A percentile compares a stretch with the other conserved stretches of the same genome.
phyloP scores from a whole-genome alignment of 2,329 filamentous ascomycete genomes.

The Penicillium sp. region DNA sequence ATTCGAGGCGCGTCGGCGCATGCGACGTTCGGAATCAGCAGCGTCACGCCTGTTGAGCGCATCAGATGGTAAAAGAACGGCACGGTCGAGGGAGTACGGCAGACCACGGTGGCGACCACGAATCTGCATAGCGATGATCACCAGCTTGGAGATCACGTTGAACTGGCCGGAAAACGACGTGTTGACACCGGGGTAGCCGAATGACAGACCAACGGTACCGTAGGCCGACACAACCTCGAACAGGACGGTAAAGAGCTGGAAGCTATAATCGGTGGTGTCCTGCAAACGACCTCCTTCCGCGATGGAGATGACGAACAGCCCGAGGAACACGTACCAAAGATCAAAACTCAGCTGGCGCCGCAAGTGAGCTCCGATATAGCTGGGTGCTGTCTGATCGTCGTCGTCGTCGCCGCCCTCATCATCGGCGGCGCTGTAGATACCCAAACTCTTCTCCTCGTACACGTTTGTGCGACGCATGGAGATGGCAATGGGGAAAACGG shows the following conservation, averaged over 20 bases:
- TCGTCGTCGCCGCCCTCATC: constrained; percentile 50
- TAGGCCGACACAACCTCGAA: constrained; percentile 90
- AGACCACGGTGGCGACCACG: constrained; percentile 62
- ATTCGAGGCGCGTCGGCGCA: constrained; percentile 38
- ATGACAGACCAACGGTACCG: constrained; percentile 85
- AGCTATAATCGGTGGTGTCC: constrained; percentile 53
- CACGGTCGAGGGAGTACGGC: constrained; percentile 64
- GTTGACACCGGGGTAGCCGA: constrained; percentile 73
- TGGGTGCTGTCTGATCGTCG: constrained; percentile 58
- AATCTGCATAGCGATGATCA: constrained; percentile 64
- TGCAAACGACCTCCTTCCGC: constrained; percentile 72
- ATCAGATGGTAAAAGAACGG: constrained; percentile 64
- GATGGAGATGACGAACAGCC: constrained; percentile 88
- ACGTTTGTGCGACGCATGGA: constrained; percentile 91
- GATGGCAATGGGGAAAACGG: constrained; percentile 93
- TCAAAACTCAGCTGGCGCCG: constrained; percentile 93
- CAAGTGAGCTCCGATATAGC: constrained; percentile 86
- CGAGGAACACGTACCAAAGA: constrained; percentile 92
- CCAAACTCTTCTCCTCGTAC: constrained; percentile 73
- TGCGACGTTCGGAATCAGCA: constrained; percentile 47
- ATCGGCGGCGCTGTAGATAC: constrained; percentile 61
- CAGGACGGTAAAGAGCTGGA: constrained; percentile 64
- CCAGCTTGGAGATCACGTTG: constrained; percentile 61
- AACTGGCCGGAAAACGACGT: constrained; percentile 82
- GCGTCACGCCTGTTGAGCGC: constrained; percentile 59